phyloP scores from a whole-genome alignment of 2,329 filamentous ascomycete genomes.

The Sporothrix euskadiensis region DNA sequence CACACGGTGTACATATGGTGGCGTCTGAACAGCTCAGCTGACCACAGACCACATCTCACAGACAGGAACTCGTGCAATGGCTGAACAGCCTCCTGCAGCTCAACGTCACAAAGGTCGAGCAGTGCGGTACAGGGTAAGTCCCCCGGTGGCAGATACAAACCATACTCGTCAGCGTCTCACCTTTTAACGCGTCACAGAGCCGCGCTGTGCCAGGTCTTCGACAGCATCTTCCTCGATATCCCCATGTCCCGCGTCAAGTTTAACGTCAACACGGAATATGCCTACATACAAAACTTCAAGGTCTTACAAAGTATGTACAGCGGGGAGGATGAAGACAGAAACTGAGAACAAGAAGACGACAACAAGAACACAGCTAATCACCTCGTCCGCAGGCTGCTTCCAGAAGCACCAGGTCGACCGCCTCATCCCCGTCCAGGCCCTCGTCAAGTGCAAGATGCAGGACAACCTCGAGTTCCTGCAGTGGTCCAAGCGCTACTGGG shows the following conservation, averaged over 20 bases:
- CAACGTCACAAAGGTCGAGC: constrained; percentile 97
- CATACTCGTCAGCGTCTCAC: no score
- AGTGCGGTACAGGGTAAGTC: constrained; percentile 32
- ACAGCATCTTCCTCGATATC: constrained; percentile 95
- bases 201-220: constrained; percentile 94
- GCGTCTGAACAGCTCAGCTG: neutral
- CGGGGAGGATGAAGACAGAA: no score
- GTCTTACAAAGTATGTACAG: constrained; percentile 79
- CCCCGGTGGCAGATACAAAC: neutral
- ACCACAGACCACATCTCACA: constrained; percentile 42
- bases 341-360: no score
- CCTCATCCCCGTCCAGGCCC: constrained; percentile 80
- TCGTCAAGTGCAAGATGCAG: constrained; percentile 99
- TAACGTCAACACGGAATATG: constrained; percentile 95
- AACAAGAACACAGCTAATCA: neutral
- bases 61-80: constrained; percentile 96
- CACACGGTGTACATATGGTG: neutral
- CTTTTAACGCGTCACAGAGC: constrained; percentile 61
- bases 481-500: constrained; percentile 96
- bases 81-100: constrained; percentile 96
- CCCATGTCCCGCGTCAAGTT: constrained; percentile 97
- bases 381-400: constrained; percentile 66
- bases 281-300: constrained; percentile 98
- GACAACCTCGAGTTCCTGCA: constrained; percentile 99
- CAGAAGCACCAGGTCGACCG: constrained; percentile 85